Evolutionary conservation across 2,329 filamentous ascomycete genomes (phyloP).

Genomic region (Boeremia lycopersici): DNA sequence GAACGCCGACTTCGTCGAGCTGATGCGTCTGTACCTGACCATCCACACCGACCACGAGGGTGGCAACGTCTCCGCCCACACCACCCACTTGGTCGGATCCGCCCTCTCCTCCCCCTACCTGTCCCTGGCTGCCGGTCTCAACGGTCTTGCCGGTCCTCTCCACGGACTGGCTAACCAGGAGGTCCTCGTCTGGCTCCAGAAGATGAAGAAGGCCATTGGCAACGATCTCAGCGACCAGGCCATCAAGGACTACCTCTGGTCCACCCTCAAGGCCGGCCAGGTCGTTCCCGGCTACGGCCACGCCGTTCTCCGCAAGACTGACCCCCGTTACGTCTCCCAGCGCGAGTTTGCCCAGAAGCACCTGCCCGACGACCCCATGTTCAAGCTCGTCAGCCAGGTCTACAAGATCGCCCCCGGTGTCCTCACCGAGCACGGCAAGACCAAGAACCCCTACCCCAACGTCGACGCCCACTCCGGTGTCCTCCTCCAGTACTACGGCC

Average conservation of each 20-base stretch:
- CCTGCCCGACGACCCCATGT: constrained; percentile 97
- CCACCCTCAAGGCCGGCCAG: constrained; percentile 91
- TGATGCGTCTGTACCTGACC: constrained; percentile 98
- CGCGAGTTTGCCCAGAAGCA: constrained; percentile 95
- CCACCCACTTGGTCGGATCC: constrained; percentile 95
- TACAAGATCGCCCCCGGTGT: constrained; percentile 99
- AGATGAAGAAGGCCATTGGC: constrained; percentile 97
- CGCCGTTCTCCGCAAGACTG: constrained; percentile 98
- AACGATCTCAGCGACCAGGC: constrained; percentile 94
- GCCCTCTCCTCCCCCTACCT: constrained; percentile 98
- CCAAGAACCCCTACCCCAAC: constrained; percentile 99
- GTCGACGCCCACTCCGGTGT: constrained; percentile 99
- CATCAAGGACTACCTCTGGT: constrained; percentile 99
- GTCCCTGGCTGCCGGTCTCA: constrained; percentile 93
- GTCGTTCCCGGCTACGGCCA: constrained; percentile 98
- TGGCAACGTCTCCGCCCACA: constrained; percentile 98
- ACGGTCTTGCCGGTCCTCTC: constrained; percentile 96
- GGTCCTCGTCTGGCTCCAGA: constrained; percentile 97
- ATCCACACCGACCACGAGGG: constrained; percentile 99
- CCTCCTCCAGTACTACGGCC: constrained; percentile 98
- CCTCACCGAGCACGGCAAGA: constrained; percentile 99
- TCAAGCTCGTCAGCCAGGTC: constrained; percentile 99
- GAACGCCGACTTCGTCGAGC: constrained; percentile 96
- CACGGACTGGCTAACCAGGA: constrained; percentile 99
- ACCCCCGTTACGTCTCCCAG: constrained; percentile 98